phyloP scores from a whole-genome alignment of 2,329 filamentous ascomycete species.

The Colletotrichum falcatum region DNA sequence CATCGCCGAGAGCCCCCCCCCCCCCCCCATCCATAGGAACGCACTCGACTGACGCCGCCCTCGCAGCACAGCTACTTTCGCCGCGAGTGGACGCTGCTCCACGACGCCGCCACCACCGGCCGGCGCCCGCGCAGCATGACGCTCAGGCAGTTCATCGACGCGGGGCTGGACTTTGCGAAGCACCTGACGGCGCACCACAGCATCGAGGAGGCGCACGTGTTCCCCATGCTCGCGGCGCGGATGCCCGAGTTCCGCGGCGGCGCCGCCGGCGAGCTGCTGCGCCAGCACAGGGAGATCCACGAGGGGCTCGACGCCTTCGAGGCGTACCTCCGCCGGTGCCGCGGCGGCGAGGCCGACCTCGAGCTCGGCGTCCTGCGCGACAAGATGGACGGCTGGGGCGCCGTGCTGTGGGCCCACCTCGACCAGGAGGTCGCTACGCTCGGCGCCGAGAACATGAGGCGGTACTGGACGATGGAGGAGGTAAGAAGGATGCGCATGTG shows the following conservation, averaged over 20 bases:
- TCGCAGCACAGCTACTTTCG: conserved; percentile 81
- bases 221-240: conserved; percentile 79
- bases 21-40: too few species aligned
- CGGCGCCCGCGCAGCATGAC: conserved; percentile 73
- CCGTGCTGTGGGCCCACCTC: conserved; percentile 84
- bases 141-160: conserved; percentile 74
- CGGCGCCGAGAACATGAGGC: conserved; percentile 88
- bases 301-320: conserved; percentile 76
- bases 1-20: not conserved
- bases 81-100: conserved; percentile 77
- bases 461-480: conserved; percentile 83
- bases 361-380: conserved; percentile 70
- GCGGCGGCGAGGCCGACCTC: conserved; percentile 70
- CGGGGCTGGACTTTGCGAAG: conserved; percentile 76
- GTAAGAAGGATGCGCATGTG: conserved; percentile 78
- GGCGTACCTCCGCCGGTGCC: conserved; percentile 73
- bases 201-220: conserved; percentile 86
- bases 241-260: conserved; percentile 79
- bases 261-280: conserved; percentile 68
- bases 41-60: conserved; percentile 35
- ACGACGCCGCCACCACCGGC: conserved; percentile 70
- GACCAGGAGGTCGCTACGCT: conserved; percentile 85
- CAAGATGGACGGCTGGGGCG: conserved; percentile 82
- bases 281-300: conserved; percentile 85
- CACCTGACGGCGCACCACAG: conserved; percentile 82